Evolutionary conservation across 2,329 filamentous ascomycete genomes (phyloP).

Genomic region (Xylaria polymorpha): DNA sequence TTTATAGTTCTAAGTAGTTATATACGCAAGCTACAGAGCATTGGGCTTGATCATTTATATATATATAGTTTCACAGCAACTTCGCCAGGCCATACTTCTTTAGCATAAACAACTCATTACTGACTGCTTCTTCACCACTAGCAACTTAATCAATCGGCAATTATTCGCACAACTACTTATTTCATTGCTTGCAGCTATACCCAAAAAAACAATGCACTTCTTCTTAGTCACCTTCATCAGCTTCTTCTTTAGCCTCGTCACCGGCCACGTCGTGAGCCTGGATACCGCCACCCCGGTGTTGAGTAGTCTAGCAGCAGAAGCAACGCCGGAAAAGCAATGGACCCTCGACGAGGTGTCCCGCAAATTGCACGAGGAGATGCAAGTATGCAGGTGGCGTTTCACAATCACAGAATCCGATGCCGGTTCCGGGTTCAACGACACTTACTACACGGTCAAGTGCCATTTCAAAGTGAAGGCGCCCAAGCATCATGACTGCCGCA

Average conservation of each 20-base stretch:
- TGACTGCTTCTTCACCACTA: too few species aligned
- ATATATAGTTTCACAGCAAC: neutral
- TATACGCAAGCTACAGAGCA: neutral
- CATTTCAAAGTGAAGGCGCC: conserved; percentile 17
- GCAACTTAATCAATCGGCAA: too few species aligned
- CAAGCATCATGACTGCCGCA: conserved; percentile 37
- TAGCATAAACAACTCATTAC: neutral
- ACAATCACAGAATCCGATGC: conserved; percentile 14
- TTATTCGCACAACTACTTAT: too few species aligned
- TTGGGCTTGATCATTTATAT: neutral
- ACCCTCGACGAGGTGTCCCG: conserved; percentile 37
- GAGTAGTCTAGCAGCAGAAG: neutral
- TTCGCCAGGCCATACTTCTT: neutral
- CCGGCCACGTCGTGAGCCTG: too few species aligned
- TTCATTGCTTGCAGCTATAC: neutral
- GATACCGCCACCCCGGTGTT: conserved; percentile 1
- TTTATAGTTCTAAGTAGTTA: too few species aligned
- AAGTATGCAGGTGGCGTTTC: conserved; percentile 39
- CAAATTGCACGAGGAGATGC: conserved; percentile 9
- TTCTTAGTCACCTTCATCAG: neutral
- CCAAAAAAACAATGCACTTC: conserved; percentile 27
- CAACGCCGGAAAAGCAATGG: conserved; percentile 24
- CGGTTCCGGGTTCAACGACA: neutral
- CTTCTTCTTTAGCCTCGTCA: conserved; percentile 4
- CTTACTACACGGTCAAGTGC: neutral